A percentile compares a stretch with the other conserved stretches of the same genome.
These are phyloP conservation scores for Silene noctiflora DNA, from an alignment of 179 eudicot genomes.

Conservation along the genomic window DNA sequence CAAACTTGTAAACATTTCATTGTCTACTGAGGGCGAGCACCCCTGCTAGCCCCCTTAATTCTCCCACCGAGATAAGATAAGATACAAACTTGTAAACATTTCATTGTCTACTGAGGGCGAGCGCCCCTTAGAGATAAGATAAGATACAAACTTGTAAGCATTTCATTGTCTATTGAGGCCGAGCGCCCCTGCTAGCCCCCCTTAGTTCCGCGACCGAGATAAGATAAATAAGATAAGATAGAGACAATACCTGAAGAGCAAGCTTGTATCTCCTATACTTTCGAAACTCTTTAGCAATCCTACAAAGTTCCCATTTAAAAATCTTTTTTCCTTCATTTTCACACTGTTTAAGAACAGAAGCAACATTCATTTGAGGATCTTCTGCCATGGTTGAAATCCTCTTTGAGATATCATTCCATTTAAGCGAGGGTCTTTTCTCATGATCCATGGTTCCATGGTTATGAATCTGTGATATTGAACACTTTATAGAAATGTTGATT, in stretches of 20 bases:
- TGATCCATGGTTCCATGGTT: constrained; percentile 45
- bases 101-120: too few relatives aligned
- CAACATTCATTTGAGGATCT: constrained; percentile 40
- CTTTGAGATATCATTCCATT: constrained; percentile 53
- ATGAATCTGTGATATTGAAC: constrained; percentile 41
- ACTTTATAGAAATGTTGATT: constrained; percentile 24
- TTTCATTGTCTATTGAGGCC: too few relatives aligned
- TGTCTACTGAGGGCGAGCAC: too few relatives aligned
- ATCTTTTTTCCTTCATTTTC: constrained; percentile 64
- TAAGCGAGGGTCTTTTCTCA: constrained; percentile 40
- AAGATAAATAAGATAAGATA: neutral
- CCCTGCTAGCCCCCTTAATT: too few relatives aligned
- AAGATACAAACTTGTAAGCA: too few relatives aligned
- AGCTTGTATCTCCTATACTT: constrained; percentile 48
- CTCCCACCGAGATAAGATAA: too few relatives aligned
- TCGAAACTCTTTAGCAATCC: constrained; percentile 68
- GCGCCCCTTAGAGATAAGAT: too few relatives aligned
- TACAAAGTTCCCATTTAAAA: constrained; percentile 72
- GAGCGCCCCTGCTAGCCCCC: too few relatives aligned
- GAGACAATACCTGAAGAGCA: constrained; percentile 69
- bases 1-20: too few relatives aligned
- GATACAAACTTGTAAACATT: too few relatives aligned
- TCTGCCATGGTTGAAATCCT: constrained; percentile 38
- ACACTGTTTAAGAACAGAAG: constrained; percentile 49
- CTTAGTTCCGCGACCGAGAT: too few relatives aligned